Percentiles rank a stretch among this genome's conserved stretches.
Conservation (phyloP, 108 stramenopile species). For the Nitzschia sp. region DNA sequence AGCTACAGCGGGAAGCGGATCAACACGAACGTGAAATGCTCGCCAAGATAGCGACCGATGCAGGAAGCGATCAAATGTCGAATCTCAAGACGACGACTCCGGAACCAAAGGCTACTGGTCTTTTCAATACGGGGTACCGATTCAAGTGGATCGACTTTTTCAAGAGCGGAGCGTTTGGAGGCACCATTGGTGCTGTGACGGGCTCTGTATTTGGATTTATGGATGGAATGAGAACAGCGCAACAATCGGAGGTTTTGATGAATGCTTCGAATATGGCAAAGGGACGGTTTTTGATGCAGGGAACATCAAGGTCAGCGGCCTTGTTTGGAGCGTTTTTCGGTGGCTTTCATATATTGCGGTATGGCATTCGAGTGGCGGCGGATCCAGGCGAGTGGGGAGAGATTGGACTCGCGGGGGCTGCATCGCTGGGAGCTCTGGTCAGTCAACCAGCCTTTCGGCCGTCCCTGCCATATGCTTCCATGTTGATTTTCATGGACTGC, state of each 20-base stretch:
- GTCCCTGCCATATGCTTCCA: slow-evolving; percentile 78
- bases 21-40: slow-evolving; percentile 36
- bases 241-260: slow-evolving; percentile 57
- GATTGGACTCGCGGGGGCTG: slow-evolving; percentile 55
- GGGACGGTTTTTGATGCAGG: slow-evolving; percentile 70
- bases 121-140: slow-evolving; percentile 27
- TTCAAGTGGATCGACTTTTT: slow-evolving; percentile 67
- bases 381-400: slow-evolving; percentile 77
- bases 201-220: slow-evolving; percentile 89
- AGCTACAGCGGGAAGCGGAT: slow-evolving; percentile 68
- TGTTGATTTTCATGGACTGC: slow-evolving; percentile 83
- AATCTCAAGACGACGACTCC: neutral
- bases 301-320: slow-evolving; percentile 65
- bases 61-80: neutral
- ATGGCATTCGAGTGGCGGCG: slow-evolving; percentile 57
- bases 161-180: slow-evolving; percentile 74
- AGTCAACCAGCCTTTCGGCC: slow-evolving; percentile 66
- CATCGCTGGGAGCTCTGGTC: slow-evolving; percentile 62
- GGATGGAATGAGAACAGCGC: slow-evolving; percentile 78
- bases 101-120: neutral
- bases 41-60: slow-evolving; percentile 11
- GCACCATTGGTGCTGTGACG: slow-evolving; percentile 77
- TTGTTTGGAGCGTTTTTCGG: slow-evolving; percentile 77
- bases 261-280: slow-evolving; percentile 77
- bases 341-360: slow-evolving; percentile 67